A percentile compares a stretch with the other conserved stretches of the same genome.
These are phyloP conservation scores for Candolleomyces efflorescens DNA, from an alignment of 768 basidiomycete genomes.

Conservation along the genomic window DNA sequence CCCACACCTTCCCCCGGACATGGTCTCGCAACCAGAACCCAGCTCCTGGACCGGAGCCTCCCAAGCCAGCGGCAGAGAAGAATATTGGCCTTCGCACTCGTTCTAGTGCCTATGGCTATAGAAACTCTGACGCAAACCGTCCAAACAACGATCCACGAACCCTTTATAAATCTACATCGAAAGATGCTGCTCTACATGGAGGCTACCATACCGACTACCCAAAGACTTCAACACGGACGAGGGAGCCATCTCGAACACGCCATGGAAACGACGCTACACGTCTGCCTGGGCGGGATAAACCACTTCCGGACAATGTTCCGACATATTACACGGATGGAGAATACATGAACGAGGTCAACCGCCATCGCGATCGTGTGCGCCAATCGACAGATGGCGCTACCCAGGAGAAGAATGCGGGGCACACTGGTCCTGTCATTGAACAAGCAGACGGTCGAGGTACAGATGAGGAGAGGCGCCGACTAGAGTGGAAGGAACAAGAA, in stretches of 20 bases:
- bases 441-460: constrained; percentile 2
- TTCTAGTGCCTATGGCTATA: not conserved
- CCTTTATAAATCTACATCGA: not conserved
- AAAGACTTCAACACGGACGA: not conserved
- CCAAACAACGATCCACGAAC: not conserved
- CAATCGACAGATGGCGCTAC: not conserved
- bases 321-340: not conserved
- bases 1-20: not conserved
- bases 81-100: not conserved
- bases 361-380: not conserved
- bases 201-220: constrained; percentile 1
- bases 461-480: constrained; percentile 1
- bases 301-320: not conserved
- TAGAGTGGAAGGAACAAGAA: constrained; percentile 16
- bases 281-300: not conserved
- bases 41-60: not conserved
- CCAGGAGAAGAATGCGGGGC: not conserved
- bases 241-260: not conserved
- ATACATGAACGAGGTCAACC: not conserved
- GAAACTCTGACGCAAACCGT: not conserved
- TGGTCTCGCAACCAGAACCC: not conserved
- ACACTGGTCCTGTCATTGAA: not conserved
- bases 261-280: not conserved
- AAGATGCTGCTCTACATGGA: not conserved
- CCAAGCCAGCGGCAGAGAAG: not conserved